Evolutionary conservation across 352 stramenopile genomes (phyloP).

Genomic region (Globisporangium lucens): DNA sequence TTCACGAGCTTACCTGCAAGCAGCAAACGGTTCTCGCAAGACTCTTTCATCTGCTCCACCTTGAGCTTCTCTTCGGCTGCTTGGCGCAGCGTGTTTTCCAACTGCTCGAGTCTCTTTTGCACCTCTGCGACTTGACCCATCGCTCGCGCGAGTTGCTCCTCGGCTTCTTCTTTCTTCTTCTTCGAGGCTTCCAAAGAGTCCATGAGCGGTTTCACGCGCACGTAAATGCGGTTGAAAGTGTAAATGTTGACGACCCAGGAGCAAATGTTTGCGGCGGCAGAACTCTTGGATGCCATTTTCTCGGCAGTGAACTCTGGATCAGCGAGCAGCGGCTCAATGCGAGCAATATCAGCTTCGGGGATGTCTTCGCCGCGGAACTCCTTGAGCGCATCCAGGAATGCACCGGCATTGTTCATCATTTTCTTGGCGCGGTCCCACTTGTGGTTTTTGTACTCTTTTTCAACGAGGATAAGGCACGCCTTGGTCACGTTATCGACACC

Average conservation of each 20-base stretch:
- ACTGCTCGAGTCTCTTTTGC: slow-evolving; percentile 87
- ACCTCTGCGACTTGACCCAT: slow-evolving; percentile 93
- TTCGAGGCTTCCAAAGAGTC: slow-evolving; percentile 94
- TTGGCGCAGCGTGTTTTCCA: slow-evolving; percentile 93
- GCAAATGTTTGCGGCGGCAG: slow-evolving; percentile 95
- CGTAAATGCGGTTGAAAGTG: slow-evolving; percentile 98
- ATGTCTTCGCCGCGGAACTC: slow-evolving; percentile 95
- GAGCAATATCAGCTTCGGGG: slow-evolving; percentile 91
- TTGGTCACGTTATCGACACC: slow-evolving; percentile 97
- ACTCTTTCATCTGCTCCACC: slow-evolving; percentile 94
- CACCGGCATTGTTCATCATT: slow-evolving; percentile 98
- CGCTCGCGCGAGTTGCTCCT: slow-evolving; percentile 89
- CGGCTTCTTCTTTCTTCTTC: slow-evolving; percentile 91
- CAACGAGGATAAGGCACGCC: slow-evolving; percentile 94
- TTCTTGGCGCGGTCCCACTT: slow-evolving; percentile 98
- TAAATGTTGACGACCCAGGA: slow-evolving; percentile 98
- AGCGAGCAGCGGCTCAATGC: slow-evolving; percentile 90
- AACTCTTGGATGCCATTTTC: slow-evolving; percentile 97
- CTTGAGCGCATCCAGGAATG: slow-evolving; percentile 92
- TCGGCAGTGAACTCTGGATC: slow-evolving; percentile 94
- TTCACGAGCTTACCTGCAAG: slow-evolving; percentile 95
- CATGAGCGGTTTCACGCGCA: slow-evolving; percentile 98
- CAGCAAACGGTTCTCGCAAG: slow-evolving; percentile 90
- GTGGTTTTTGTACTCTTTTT: slow-evolving; percentile 98
- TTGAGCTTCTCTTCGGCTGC: slow-evolving; percentile 96